phyloP scores from a whole-genome alignment of 305 asterid species.

The Euphrasia arctica region DNA sequence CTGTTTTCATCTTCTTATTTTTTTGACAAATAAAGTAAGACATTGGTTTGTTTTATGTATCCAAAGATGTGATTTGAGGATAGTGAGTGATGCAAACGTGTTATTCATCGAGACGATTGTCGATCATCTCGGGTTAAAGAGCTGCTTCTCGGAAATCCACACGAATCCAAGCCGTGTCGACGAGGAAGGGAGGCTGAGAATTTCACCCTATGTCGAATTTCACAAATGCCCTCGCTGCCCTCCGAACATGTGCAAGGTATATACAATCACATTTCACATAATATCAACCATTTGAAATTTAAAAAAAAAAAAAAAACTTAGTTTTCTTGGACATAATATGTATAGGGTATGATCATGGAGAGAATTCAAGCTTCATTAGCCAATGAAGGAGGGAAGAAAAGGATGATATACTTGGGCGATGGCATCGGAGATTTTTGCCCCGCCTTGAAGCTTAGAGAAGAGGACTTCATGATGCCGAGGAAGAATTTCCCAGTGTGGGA shows the following conservation, averaged over 20 bases:
- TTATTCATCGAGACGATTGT: slow-evolving; percentile 73
- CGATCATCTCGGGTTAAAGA: slow-evolving; percentile 54
- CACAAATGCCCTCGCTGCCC: slow-evolving; percentile 69
- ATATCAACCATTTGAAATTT: neutral
- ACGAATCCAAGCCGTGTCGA: slow-evolving; percentile 63
- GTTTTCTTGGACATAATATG: neutral
- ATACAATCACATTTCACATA: neutral
- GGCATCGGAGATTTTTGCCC: slow-evolving; percentile 86
- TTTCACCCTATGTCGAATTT: slow-evolving; percentile 64
- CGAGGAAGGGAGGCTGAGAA: slow-evolving; percentile 61
- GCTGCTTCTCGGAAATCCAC: slow-evolving; percentile 63
- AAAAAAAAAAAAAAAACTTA: no score
- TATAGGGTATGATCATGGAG: slow-evolving; percentile 61
- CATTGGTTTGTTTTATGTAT: neutral
- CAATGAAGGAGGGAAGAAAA: slow-evolving; percentile 67
- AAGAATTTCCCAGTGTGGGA: slow-evolving; percentile 79
- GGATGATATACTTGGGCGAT: slow-evolving; percentile 73
- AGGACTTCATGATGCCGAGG: slow-evolving; percentile 80
- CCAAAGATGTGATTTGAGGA: slow-evolving; percentile 76
- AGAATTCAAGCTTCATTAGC: slow-evolving; percentile 59
- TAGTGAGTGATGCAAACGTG: slow-evolving; percentile 80
- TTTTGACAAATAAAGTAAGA: neutral
- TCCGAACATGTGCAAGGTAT: slow-evolving; percentile 97
- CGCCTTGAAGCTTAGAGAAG: slow-evolving; percentile 57
- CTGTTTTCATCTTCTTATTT: neutral